Evolutionary conservation across 78 protist species (phyloP).

Genomic region (Trichosphaerium sp.): DNA sequence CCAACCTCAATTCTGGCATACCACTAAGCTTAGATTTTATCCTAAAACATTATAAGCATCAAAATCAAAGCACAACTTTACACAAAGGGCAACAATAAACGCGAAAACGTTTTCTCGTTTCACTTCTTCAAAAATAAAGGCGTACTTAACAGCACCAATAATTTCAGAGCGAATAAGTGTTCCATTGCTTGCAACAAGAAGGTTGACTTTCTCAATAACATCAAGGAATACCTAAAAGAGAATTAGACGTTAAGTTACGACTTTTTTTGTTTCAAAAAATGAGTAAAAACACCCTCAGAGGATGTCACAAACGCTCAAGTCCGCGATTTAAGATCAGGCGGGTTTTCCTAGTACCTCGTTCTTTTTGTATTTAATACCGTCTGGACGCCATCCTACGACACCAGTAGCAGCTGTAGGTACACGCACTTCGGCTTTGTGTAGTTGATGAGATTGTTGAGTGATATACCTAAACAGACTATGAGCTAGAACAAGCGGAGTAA

Average conservation of each 20-base stretch:
- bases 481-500: not conserved
- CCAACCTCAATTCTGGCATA: slow-evolving; percentile 97
- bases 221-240: slow-evolving; percentile 69
- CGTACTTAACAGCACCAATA: slow-evolving; percentile 80
- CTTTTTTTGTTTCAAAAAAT: not conserved
- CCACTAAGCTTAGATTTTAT: slow-evolving; percentile 88
- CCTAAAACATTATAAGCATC: too few species aligned
- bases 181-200: slow-evolving; percentile 61
- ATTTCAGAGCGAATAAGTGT: slow-evolving; percentile 82
- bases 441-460: slow-evolving; percentile 81
- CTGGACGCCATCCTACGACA: slow-evolving; percentile 72
- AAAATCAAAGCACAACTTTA: too few species aligned
- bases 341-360: slow-evolving; percentile 76
- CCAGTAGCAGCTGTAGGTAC: slow-evolving; percentile 34
- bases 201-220: slow-evolving; percentile 85
- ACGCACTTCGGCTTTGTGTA: slow-evolving; percentile 26
- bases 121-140: too few species aligned
- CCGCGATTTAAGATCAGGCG: too few species aligned
- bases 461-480: slow-evolving; percentile 47
- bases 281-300: too few species aligned
- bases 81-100: too few species aligned
- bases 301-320: too few species aligned
- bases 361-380: slow-evolving; percentile 81
- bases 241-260: not conserved
- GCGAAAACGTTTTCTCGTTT: too few species aligned